Percentiles rank a stretch among this genome's conserved stretches.
Conservation (phyloP, 148 eudicot genomes). For the Gaultheria prostrata region DNA sequence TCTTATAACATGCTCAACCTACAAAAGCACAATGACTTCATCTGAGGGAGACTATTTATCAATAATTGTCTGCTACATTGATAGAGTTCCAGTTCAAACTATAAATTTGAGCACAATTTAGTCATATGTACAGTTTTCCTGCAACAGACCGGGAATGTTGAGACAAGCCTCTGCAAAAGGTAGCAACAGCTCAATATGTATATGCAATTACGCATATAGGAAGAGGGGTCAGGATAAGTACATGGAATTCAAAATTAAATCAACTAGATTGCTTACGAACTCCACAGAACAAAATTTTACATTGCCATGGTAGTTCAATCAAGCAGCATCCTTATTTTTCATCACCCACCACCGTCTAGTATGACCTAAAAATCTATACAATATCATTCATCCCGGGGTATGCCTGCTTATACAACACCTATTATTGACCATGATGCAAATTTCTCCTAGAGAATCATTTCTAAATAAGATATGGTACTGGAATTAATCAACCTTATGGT, state of each 20-base stretch:
- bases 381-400: not conserved
- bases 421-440: not conserved
- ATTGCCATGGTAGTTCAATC: not conserved
- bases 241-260: not conserved
- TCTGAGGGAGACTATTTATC: not conserved
- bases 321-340: not conserved
- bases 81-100: not conserved
- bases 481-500: not conserved
- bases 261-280: not conserved
- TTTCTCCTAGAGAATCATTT: not conserved
- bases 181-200: not conserved
- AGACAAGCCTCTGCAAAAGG: not conserved
- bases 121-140: not conserved
- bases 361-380: not conserved
- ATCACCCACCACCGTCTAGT: not conserved
- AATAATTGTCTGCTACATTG: not conserved
- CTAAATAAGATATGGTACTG: not conserved
- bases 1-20: constrained; percentile 98
- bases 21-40: constrained; percentile 18
- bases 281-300: not conserved
- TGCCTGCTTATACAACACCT: not conserved
- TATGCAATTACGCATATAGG: not conserved
- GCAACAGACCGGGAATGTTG: not conserved
- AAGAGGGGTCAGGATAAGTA: not conserved
- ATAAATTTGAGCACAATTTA: not conserved